Conservation (phyloP, 1,284 basidiomycete genomes). For the Rhizoctonia solani region DNA sequence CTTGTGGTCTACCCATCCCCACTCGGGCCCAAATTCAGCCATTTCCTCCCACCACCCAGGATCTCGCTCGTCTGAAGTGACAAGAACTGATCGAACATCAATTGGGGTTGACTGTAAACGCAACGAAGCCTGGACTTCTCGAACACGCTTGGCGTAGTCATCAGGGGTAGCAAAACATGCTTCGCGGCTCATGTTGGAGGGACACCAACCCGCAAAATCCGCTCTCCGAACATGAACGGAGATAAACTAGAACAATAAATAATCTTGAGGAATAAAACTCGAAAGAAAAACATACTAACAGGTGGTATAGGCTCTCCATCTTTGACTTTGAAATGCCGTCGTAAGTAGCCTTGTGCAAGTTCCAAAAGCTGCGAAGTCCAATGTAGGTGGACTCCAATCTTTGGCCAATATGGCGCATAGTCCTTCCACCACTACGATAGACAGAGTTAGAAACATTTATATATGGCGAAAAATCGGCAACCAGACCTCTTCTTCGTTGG, state of each 20-base stretch:
- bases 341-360: slow-evolving; percentile 51
- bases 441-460: neutral
- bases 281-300: slow-evolving; percentile 3
- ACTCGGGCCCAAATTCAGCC: slow-evolving; percentile 53
- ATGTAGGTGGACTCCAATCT: slow-evolving; percentile 52
- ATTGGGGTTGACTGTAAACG: slow-evolving; percentile 35
- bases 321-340: slow-evolving; percentile 49
- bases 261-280: neutral
- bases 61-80: slow-evolving; percentile 73
- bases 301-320: slow-evolving; percentile 48
- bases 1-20: slow-evolving; percentile 63
- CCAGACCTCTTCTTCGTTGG: slow-evolving; percentile 9
- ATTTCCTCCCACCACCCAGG: slow-evolving; percentile 67
- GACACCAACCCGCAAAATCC: slow-evolving; percentile 34
- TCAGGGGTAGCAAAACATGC: slow-evolving; percentile 66
- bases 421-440: slow-evolving; percentile 46
- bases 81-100: slow-evolving; percentile 59
- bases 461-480: neutral
- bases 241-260: slow-evolving; percentile 30
- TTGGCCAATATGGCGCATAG: slow-evolving; percentile 56
- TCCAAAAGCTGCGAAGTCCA: slow-evolving; percentile 51
- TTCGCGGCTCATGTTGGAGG: slow-evolving; percentile 38
- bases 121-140: slow-evolving; percentile 63
- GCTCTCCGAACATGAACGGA: slow-evolving; percentile 36
- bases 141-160: slow-evolving; percentile 61